These are phyloP conservation scores for Kurtzmaniella fragi DNA, from an alignment of 805 yeast species.

Conservation along the genomic window DNA sequence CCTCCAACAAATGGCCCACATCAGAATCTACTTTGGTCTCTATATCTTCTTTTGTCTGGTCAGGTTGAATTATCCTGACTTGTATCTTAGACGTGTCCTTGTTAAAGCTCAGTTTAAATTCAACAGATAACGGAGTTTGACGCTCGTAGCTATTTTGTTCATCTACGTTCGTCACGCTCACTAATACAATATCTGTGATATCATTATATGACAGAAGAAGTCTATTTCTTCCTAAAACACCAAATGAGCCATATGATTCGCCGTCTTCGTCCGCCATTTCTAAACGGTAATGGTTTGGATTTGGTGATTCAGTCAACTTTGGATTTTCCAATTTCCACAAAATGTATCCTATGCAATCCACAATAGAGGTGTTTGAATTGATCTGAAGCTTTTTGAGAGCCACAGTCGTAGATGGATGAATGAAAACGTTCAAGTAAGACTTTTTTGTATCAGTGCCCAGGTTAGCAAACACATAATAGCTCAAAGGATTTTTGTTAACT, in stretches of 20 bases:
- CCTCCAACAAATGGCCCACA: too few relatives aligned
- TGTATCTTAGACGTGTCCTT: not conserved
- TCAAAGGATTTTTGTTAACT: constrained; percentile 39
- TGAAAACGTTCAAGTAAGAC: constrained; percentile 20
- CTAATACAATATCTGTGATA: constrained; percentile 73
- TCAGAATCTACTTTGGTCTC: too few relatives aligned
- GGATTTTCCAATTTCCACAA: constrained; percentile 19
- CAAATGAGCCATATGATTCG: constrained; percentile 89
- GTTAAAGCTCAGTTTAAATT: constrained; percentile 24
- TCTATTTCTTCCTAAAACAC: constrained; percentile 71
- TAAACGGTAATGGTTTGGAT: constrained; percentile 71
- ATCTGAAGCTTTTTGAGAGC: constrained; percentile 18
- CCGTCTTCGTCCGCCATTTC: constrained; percentile 91
- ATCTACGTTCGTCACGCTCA: constrained; percentile 45
- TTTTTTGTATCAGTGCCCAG: constrained; percentile 9
- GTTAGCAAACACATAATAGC: constrained; percentile 36
- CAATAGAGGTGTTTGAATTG: constrained; percentile 23
- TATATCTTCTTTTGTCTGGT: too few relatives aligned
- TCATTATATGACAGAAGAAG: constrained; percentile 66
- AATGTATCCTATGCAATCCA: constrained; percentile 38
- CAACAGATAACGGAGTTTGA: constrained; percentile 51
- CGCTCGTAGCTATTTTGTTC: constrained; percentile 45
- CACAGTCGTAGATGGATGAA: constrained; percentile 29
- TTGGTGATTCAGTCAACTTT: constrained; percentile 15
- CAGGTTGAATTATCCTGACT: too few relatives aligned